Conservation (phyloP, 2,329 filamentous ascomycete species). For the Teratosphaeria viscida region DNA sequence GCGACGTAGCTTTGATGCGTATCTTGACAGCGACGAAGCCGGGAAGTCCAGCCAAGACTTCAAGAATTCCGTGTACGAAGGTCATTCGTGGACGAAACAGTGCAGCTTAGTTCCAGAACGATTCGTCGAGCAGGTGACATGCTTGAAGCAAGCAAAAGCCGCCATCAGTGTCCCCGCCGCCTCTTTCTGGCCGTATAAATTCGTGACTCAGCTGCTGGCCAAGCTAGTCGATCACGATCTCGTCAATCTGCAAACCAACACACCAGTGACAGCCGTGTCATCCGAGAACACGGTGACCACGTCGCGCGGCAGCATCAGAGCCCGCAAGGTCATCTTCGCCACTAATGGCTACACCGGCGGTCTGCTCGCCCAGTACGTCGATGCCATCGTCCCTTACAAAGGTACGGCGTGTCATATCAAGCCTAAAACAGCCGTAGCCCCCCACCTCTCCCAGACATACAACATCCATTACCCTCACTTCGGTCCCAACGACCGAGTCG, state of each 20-base stretch:
- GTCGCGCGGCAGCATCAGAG: slow-evolving; percentile 16
- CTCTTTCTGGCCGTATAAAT: slow-evolving; percentile 23
- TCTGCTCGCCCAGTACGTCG: slow-evolving; percentile 16
- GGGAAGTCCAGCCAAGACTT: slow-evolving; percentile 4
- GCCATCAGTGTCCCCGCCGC: slow-evolving; percentile 4
- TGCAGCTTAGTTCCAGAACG: slow-evolving; percentile 1
- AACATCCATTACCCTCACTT: slow-evolving; percentile 13
- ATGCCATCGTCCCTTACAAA: slow-evolving; percentile 1
- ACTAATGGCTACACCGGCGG: slow-evolving; percentile 18
- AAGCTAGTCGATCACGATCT: slow-evolving; percentile 10
- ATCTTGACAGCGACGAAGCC: slow-evolving; percentile 19
- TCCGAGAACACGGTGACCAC: slow-evolving; percentile 8
- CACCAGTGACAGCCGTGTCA: slow-evolving; percentile 40
- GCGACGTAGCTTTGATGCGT: slow-evolving; percentile 31
- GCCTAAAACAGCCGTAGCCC: slow-evolving; percentile 1
- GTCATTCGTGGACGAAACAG: slow-evolving; percentile 6
- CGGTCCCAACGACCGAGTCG: slow-evolving; percentile 4
- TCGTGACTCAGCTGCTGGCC: slow-evolving; percentile 15
- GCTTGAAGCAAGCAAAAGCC: slow-evolving; percentile 6
- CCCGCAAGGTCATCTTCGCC: slow-evolving; percentile 24
- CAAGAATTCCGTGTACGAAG: neutral
- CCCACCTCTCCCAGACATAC: slow-evolving; percentile 21
- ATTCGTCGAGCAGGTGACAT: slow-evolving; percentile 8
- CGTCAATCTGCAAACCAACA: slow-evolving; percentile 66
- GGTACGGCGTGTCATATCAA: slow-evolving; percentile 3